A percentile compares a stretch with the other conserved stretches of the same genome.
Conservation (phyloP, 352 stramenopile species). For the Phytophthora tubulina region DNA sequence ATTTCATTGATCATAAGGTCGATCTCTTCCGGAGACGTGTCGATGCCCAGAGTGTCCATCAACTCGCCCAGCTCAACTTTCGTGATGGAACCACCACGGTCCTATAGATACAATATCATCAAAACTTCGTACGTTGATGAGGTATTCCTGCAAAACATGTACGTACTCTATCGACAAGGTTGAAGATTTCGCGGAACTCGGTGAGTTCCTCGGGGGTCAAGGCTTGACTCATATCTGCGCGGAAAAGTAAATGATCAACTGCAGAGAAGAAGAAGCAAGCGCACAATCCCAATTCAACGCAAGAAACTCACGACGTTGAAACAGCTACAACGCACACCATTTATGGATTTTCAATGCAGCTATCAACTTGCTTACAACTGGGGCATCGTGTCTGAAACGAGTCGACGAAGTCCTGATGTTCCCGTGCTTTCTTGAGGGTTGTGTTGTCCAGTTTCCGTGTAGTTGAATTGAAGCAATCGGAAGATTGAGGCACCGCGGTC, state of each 20-base stretch:
- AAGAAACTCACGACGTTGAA: slow-evolving; percentile 18
- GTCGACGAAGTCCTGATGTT: slow-evolving; percentile 9
- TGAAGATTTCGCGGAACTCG: slow-evolving; percentile 96
- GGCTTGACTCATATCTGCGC: slow-evolving; percentile 64
- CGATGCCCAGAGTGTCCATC: slow-evolving; percentile 95
- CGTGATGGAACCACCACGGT: slow-evolving; percentile 94
- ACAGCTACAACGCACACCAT: slow-evolving; percentile 24
- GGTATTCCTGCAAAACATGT: background rate
- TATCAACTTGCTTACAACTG: slow-evolving; percentile 5
- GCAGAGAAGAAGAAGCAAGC: background rate
- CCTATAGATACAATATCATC: slow-evolving; percentile 45
- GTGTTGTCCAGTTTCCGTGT: background rate
- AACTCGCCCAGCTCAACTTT: slow-evolving; percentile 95
- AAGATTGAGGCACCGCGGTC: slow-evolving; percentile 10
- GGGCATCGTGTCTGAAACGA: slow-evolving; percentile 13
- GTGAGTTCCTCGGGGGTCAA: slow-evolving; percentile 85
- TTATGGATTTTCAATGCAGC: slow-evolving; percentile 20
- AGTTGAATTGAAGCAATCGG: slow-evolving; percentile 1
- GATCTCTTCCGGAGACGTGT: slow-evolving; percentile 94
- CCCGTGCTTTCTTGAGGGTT: background rate
- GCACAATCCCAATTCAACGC: slow-evolving; percentile 19
- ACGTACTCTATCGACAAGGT: slow-evolving; percentile 91
- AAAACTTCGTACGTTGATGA: background rate
- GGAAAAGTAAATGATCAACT: slow-evolving; percentile 5
- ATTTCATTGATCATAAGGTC: slow-evolving; percentile 97